These are phyloP conservation scores for Gossypium trilobum DNA, from an alignment of 441 rosid species.

Conservation along the genomic window DNA sequence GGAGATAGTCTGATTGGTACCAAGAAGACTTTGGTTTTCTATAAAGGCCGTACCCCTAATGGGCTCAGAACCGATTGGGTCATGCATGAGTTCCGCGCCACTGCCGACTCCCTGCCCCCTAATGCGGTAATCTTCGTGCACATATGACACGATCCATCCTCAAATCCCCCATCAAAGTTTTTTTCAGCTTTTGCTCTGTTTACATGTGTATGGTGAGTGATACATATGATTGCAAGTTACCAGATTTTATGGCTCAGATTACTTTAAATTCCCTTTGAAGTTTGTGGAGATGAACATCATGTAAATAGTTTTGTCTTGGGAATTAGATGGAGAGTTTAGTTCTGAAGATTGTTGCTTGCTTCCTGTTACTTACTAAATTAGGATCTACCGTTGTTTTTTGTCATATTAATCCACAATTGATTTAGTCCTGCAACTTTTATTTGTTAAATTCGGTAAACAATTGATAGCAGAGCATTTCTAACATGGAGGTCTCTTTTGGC, in stretches of 20 bases:
- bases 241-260: not conserved
- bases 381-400: not conserved
- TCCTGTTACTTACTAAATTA: not conserved
- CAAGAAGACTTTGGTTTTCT: conserved; percentile 41
- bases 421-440: not conserved
- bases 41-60: conserved; percentile 19
- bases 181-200: conserved; percentile 9
- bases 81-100: conserved; percentile 44
- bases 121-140: conserved; percentile 1
- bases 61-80: conserved; percentile 38
- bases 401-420: not conserved
- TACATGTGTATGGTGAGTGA: not conserved
- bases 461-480: not conserved
- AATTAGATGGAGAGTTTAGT: not conserved
- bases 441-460: not conserved
- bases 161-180: not conserved
- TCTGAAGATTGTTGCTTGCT: conserved; percentile 3
- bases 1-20: conserved; percentile 23
- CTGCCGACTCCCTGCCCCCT: not conserved
- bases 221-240: not conserved
- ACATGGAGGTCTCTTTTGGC: not conserved
- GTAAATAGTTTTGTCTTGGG: not conserved
- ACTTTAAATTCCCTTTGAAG: not conserved
- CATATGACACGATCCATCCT: not conserved
- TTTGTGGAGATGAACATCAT: not conserved